Base-by-base conservation (phyloP, 495 filamentous ascomycete species). In the Physcia stellaris region DNA sequence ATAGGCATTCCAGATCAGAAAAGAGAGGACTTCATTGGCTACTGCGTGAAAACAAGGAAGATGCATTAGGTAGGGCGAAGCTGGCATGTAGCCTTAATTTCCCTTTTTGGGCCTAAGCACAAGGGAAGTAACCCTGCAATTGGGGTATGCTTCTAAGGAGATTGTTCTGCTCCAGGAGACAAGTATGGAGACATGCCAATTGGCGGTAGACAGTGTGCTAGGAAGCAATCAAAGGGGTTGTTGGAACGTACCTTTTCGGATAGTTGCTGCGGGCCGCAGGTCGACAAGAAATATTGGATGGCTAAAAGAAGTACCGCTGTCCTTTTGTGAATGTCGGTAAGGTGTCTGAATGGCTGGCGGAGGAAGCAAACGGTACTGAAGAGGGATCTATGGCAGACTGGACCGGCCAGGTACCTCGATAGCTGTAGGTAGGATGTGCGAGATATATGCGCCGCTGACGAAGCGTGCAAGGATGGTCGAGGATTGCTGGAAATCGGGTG, bases 161-260 rank as follows among this genome's bases (percentile, higher is more conserved):
- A n/a, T n/a, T n/a, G n/a, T n/a, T n/a, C n/a, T n/a, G n/a, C n/a
- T n/a, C n/a, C n/a, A n/a, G n/a, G n/a, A n/a, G n/a, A n/a, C n/a
- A n/a, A n/a, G n/a, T n/a, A n/a, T n/a, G n/a, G n/a, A n/a, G n/a
- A n/a, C n/a, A n/a, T n/a, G n/a, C n/a, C n/a, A n/a, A n/a, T n/a
- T n/a, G n/a, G n/a, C n/a, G n/a, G n/a, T n/a, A n/a, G n/a, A n/a
- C n/a, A n/a, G 16, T 16, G 21, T 11, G 31, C 20, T 4, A 24
- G 32, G 21, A 19, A 39, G 36, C 26, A 40, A 40, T 34, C 40
- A 43, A 43, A 4, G 18, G 13, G 32, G 16, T 11, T 37, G 40
- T 20, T 15, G 24, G 11, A 11, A 21, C 42, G 32, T 45, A 49
- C 46, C 37, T 30, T 17, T 16, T 26, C 38, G 42, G 42, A 45